phyloP scores from a whole-genome alignment of 192 early-diverging fungal genomes.

The Backusella australiensis region DNA sequence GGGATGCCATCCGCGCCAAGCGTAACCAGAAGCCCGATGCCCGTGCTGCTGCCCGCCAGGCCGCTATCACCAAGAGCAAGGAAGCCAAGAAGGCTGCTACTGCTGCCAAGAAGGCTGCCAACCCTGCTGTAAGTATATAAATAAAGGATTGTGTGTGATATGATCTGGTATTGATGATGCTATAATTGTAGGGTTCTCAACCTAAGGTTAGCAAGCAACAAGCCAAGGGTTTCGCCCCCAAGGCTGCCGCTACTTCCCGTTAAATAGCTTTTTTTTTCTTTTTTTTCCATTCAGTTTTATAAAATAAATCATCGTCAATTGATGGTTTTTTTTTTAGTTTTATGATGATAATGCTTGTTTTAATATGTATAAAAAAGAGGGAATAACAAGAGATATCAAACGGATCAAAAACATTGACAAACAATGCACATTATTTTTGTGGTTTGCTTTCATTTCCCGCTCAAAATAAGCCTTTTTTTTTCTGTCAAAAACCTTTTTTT shows the following conservation, averaged over 20 bases:
- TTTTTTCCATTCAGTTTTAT: background rate
- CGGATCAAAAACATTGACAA: no score
- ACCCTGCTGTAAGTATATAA: constrained; percentile 5
- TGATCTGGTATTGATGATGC: background rate
- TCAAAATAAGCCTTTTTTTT: background rate
- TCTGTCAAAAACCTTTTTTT: background rate
- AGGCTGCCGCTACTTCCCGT: constrained; percentile 79
- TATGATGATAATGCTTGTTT: no score
- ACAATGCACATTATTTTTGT: no score
- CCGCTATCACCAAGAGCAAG: constrained; percentile 84
- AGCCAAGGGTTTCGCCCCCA: constrained; percentile 74
- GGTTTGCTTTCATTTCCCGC: no score
- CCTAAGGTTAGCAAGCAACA: constrained; percentile 77
- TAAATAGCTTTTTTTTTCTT: constrained; percentile 48
- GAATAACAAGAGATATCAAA: no score
- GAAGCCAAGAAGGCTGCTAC: constrained; percentile 86
- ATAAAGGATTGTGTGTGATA: background rate
- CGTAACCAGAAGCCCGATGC: constrained; percentile 94
- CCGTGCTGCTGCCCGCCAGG: constrained; percentile 83
- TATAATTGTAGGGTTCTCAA: background rate
- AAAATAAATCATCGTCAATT: background rate
- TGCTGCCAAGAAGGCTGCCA: constrained; percentile 74
- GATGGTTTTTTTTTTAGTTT: background rate
- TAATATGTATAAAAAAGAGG: no score
- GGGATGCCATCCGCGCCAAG: constrained; percentile 95